Evolutionary conservation across 768 basidiomycete species (phyloP).

Genomic region (Melanogaster broomeanus): DNA sequence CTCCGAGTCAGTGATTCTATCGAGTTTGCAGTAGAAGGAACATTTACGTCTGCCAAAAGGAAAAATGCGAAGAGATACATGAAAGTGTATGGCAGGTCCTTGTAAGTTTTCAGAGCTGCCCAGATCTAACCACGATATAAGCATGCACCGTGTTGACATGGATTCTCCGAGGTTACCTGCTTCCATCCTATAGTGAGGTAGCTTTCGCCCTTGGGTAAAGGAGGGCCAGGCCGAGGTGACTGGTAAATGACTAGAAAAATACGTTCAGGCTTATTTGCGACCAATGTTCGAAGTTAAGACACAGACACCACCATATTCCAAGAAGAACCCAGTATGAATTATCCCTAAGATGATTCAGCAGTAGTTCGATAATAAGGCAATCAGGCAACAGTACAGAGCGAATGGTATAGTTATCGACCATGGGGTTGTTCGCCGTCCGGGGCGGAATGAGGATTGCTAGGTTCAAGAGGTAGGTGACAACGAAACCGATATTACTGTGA

Average conservation of each 20-base stretch:
- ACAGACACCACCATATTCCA: slow-evolving; percentile 90
- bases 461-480: slow-evolving; percentile 64
- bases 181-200: slow-evolving; percentile 88
- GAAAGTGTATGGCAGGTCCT: slow-evolving; percentile 80
- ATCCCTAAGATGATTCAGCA: slow-evolving; percentile 41
- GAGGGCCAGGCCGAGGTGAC: slow-evolving; percentile 79
- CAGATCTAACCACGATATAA: slow-evolving; percentile 56
- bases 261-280: not conserved
- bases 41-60: slow-evolving; percentile 71
- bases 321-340: slow-evolving; percentile 77
- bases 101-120: slow-evolving; percentile 71
- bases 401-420: slow-evolving; percentile 74
- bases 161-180: slow-evolving; percentile 47
- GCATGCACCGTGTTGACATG: not conserved
- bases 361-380: not conserved
- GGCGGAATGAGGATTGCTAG: slow-evolving; percentile 67
- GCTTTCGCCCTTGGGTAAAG: slow-evolving; percentile 71
- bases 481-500: slow-evolving; percentile 78
- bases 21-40: not conserved
- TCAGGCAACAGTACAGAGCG: slow-evolving; percentile 58
- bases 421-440: slow-evolving; percentile 45
- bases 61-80: slow-evolving; percentile 77
- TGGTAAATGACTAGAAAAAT: slow-evolving; percentile 73
- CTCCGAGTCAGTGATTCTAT: not conserved
- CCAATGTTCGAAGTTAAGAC: not conserved